A percentile compares a stretch with the other conserved stretches of the same genome.
These are phyloP conservation scores for Parathielavia hyrcaniae DNA, from an alignment of 495 filamentous ascomycete genomes.

Conservation along the genomic window DNA sequence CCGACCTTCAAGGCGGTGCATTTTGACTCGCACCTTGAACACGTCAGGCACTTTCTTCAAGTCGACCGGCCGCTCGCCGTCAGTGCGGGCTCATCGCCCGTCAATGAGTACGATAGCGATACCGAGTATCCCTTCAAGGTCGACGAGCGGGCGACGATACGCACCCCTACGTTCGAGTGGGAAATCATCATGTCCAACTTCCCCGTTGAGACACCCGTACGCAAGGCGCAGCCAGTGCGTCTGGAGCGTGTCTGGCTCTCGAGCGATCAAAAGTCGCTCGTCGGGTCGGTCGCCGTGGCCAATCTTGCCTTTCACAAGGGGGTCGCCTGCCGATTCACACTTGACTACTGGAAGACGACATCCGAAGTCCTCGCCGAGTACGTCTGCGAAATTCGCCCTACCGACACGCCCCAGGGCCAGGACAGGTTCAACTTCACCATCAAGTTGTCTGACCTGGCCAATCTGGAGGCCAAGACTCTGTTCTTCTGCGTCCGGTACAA, in stretches of 20 bases:
- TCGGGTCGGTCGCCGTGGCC: slow-evolving; percentile 75
- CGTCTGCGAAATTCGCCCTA: slow-evolving; percentile 66
- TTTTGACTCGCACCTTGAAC: slow-evolving; percentile 89
- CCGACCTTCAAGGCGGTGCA: slow-evolving; percentile 95
- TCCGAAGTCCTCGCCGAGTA: slow-evolving; percentile 90
- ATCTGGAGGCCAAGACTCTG: slow-evolving; percentile 82
- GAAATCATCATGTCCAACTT: slow-evolving; percentile 81
- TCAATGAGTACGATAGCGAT: slow-evolving; percentile 76
- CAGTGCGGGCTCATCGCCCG: slow-evolving; percentile 90
- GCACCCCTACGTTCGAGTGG: slow-evolving; percentile 65
- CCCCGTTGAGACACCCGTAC: slow-evolving; percentile 59
- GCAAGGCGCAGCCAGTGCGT: slow-evolving; percentile 59
- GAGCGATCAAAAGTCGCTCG: slow-evolving; percentile 71
- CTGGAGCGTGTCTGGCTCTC: slow-evolving; percentile 84
- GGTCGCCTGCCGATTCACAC: slow-evolving; percentile 85
- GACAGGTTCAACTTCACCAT: slow-evolving; percentile 92
- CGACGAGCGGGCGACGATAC: slow-evolving; percentile 41
- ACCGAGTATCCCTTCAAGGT: slow-evolving; percentile 75
- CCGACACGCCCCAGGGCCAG: slow-evolving; percentile 58
- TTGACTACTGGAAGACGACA: slow-evolving; percentile 97
- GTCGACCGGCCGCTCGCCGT: slow-evolving; percentile 90
- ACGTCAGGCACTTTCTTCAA: slow-evolving; percentile 90
- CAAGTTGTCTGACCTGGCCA: slow-evolving; percentile 83
- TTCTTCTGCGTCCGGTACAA: slow-evolving; percentile 87
- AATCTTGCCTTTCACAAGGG: slow-evolving; percentile 87